Evolutionary conservation across 305 asterid genomes (phyloP).

Genomic region (Fraxinus sp.): DNA sequence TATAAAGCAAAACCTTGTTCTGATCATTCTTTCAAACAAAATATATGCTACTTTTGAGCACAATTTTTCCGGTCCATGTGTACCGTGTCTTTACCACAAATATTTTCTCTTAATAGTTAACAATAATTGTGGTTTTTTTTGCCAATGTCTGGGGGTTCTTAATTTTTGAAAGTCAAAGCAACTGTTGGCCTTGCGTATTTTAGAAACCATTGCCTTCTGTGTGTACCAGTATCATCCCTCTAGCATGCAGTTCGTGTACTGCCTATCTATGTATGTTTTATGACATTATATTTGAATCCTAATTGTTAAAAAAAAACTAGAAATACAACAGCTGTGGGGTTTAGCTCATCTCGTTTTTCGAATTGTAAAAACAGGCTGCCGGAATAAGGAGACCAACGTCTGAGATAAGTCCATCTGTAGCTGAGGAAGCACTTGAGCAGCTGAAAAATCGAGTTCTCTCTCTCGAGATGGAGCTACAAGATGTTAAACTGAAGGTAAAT

Average conservation of each 20-base stretch:
- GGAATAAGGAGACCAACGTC: constrained; percentile 64
- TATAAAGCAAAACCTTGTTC: constrained; percentile 1
- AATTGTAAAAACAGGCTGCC: constrained; percentile 60
- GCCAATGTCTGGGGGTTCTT: neutral
- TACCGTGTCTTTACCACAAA: neutral
- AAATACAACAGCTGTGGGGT: neutral
- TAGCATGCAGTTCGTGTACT: neutral
- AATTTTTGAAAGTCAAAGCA: neutral
- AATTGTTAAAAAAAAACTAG: neutral
- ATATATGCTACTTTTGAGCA: neutral
- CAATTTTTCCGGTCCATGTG: neutral
- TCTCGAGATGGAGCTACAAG: constrained; percentile 76
- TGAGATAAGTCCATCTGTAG: constrained; percentile 56
- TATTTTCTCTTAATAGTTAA: neutral
- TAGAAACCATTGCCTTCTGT: neutral
- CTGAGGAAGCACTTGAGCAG: constrained; percentile 85
- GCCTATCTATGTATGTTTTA: neutral
- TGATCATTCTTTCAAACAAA: neutral
- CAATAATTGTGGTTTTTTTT: neutral
- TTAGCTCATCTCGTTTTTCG: constrained; percentile 2
- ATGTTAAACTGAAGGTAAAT: constrained; percentile 76
- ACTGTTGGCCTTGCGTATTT: neutral
- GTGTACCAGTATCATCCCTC: neutral
- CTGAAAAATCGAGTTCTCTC: constrained; percentile 49
- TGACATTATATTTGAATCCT: neutral